Evolutionary conservation across 768 basidiomycete genomes (phyloP).

Genomic region (Daedalea quercina): DNA sequence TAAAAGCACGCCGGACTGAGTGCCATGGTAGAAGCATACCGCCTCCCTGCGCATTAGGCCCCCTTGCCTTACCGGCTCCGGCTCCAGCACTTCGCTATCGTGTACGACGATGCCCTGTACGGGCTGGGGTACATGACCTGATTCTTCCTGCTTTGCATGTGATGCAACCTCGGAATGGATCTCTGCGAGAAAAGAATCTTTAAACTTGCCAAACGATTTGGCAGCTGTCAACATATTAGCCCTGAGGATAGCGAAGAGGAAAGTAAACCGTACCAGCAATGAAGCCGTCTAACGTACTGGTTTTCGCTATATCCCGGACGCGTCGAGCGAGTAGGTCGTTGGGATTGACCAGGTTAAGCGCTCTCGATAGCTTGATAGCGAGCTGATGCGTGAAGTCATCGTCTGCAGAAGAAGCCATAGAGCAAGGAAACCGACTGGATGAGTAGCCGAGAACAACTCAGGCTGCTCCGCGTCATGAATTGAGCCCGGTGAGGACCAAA

Average conservation of each 20-base stretch:
- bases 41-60: slow-evolving; percentile 67
- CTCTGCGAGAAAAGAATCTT: slow-evolving; percentile 69
- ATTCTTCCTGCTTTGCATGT: slow-evolving; percentile 59
- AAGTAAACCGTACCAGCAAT: slow-evolving; percentile 44
- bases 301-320: slow-evolving; percentile 76
- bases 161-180: slow-evolving; percentile 74
- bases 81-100: slow-evolving; percentile 78
- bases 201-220: slow-evolving; percentile 80
- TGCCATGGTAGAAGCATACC: slow-evolving; percentile 29
- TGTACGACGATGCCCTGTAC: slow-evolving; percentile 73
- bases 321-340: slow-evolving; percentile 77
- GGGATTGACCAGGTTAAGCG: slow-evolving; percentile 73
- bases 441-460: too few relatives aligned
- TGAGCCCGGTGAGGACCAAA: too few relatives aligned
- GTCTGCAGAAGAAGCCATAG: slow-evolving; percentile 6
- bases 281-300: slow-evolving; percentile 57
- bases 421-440: too few relatives aligned
- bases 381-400: slow-evolving; percentile 59
- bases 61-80: slow-evolving; percentile 70
- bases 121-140: slow-evolving; percentile 41
- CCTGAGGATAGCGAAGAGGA: background rate
- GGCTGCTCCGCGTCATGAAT: too few relatives aligned
- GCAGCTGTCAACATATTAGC: slow-evolving; percentile 41
- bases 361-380: slow-evolving; percentile 75
- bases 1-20: background rate